Conservation (phyloP, 2,329 filamentous ascomycete genomes). For the Lachnellula occidentalis region DNA sequence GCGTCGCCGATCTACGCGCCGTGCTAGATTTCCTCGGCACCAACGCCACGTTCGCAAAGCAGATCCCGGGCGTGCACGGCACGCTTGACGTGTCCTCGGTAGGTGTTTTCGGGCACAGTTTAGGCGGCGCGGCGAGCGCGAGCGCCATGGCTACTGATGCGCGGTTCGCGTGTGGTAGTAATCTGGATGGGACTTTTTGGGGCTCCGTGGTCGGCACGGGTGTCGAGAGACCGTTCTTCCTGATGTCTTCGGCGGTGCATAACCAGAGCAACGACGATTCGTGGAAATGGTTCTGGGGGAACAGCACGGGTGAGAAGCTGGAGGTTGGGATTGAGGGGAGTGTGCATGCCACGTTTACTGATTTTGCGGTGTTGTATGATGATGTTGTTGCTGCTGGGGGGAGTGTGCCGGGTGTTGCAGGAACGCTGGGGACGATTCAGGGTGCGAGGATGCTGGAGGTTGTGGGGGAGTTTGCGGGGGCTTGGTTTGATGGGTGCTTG, state of each 20-base stretch:
- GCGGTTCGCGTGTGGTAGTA: constrained; percentile 29
- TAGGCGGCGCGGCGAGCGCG: constrained; percentile 29
- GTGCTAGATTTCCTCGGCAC: not conserved
- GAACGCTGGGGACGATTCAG: constrained; percentile 25
- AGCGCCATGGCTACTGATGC: constrained; percentile 24
- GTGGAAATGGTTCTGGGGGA: constrained; percentile 23
- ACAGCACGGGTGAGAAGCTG: constrained; percentile 20
- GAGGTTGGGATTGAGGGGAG: constrained; percentile 26
- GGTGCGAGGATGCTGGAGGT: constrained; percentile 26
- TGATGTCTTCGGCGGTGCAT: constrained; percentile 26
- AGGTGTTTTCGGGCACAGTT: constrained; percentile 6
- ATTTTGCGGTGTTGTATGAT: constrained; percentile 17
- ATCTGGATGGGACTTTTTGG: constrained; percentile 32
- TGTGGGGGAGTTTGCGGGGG: constrained; percentile 24
- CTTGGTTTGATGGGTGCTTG: constrained; percentile 28
- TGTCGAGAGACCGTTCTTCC: constrained; percentile 25
- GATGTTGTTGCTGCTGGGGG: not conserved
- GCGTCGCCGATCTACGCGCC: no score
- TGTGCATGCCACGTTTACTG: constrained; percentile 27
- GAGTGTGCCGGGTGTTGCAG: constrained; percentile 20
- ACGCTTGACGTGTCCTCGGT: not conserved
- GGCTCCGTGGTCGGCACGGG: constrained; percentile 20
- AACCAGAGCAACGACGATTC: constrained; percentile 14
- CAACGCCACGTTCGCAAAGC: not conserved
- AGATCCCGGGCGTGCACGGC: not conserved